phyloP scores from a whole-genome alignment of 225 moss, liverwort and hornwort species.

The Pleurozium schreberi region DNA sequence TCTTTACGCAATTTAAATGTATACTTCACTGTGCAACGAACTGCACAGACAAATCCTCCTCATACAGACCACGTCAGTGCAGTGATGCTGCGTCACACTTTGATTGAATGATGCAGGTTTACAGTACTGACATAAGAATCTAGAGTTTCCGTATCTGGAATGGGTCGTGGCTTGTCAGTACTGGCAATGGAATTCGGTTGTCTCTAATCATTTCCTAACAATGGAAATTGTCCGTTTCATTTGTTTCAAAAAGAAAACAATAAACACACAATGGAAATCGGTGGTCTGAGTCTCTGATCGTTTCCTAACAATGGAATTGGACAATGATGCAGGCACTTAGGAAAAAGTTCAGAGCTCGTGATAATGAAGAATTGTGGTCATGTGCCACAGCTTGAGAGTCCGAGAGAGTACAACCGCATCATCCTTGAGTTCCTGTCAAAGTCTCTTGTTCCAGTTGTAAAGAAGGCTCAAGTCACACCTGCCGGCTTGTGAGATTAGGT shows the following conservation, averaged over 20 bases:
- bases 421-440: conserved; percentile 4
- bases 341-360: not conserved
- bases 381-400: conserved; percentile 20
- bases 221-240: too few relatives aligned
- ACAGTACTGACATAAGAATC: not conserved
- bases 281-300: not conserved
- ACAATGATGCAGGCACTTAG: conserved; percentile 17
- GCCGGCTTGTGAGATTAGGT: not conserved
- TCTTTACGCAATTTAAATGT: not conserved
- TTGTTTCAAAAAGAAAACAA: too few relatives aligned
- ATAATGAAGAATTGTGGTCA: conserved; percentile 28
- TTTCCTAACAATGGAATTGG: not conserved
- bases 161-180: not conserved
- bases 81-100: not conserved
- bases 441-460: not conserved
- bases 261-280: not conserved
- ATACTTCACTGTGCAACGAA: not conserved
- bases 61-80: not conserved
- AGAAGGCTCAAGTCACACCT: not conserved
- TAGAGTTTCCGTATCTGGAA: not conserved
- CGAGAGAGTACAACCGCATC: conserved; percentile 25
- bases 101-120: not conserved
- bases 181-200: not conserved
- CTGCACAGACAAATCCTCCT: not conserved
- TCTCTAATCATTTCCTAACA: not conserved